Evolutionary conservation across 768 basidiomycete species (phyloP).

Genomic region (Kwoniella newhampshirensis): DNA sequence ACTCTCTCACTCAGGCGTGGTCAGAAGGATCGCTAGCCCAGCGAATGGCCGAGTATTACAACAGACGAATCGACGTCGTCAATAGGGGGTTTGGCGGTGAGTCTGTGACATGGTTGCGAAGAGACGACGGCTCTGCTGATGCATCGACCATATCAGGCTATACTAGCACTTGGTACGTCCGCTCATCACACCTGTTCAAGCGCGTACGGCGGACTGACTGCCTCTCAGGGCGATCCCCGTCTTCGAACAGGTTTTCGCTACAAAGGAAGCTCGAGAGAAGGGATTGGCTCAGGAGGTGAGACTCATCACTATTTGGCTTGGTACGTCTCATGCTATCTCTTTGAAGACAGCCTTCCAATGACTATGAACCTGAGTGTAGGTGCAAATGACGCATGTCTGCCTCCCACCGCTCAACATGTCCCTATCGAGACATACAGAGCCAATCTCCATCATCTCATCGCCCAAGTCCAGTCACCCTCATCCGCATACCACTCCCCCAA

Average conservation of each 20-base stretch:
- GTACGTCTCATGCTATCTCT: too few relatives aligned
- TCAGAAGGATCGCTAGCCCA: constrained; percentile 63
- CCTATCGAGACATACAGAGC: constrained; percentile 64
- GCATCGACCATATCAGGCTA: constrained; percentile 1
- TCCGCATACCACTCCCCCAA: constrained; percentile 68
- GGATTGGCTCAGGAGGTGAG: constrained; percentile 60
- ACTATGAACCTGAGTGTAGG: constrained; percentile 25
- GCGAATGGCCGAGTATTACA: constrained; percentile 70
- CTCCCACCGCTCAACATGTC: constrained; percentile 70
- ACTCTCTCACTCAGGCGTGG: constrained; percentile 47
- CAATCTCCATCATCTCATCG: constrained; percentile 67
- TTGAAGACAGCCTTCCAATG: too few relatives aligned
- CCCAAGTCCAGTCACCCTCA: constrained; percentile 63
- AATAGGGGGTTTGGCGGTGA: constrained; percentile 69
- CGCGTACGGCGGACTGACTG: background rate
- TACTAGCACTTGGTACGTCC: constrained; percentile 53
- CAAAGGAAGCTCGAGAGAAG: constrained; percentile 57
- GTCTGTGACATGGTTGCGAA: too few relatives aligned
- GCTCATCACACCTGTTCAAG: background rate
- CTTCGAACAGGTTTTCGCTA: constrained; percentile 69
- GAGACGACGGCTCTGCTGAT: too few relatives aligned
- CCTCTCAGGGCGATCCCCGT: constrained; percentile 65
- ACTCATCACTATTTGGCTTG: constrained; percentile 84
- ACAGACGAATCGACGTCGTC: constrained; percentile 76
- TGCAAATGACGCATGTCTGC: constrained; percentile 73